phyloP scores from a whole-genome alignment of 2,329 filamentous ascomycete genomes.

The Ascochyta lentis region DNA sequence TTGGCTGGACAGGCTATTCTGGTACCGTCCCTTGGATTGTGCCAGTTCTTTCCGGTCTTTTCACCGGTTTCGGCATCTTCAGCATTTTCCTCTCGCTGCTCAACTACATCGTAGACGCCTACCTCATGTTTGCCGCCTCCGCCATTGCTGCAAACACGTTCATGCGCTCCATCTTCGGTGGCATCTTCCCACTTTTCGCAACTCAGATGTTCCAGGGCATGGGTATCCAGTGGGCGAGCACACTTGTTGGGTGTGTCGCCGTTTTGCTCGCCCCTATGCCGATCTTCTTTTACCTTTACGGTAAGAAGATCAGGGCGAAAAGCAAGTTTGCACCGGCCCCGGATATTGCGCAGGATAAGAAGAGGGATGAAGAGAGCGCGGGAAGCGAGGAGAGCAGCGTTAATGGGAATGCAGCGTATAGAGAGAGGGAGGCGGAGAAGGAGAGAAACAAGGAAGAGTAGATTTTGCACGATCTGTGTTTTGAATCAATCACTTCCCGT shows the following conservation, averaged over 20 bases:
- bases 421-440: slow-evolving; percentile 3
- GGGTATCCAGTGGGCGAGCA: slow-evolving; percentile 57
- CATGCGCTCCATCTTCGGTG: slow-evolving; percentile 58
- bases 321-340: slow-evolving; percentile 53
- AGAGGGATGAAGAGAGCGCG: slow-evolving; percentile 40
- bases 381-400: slow-evolving; percentile 7
- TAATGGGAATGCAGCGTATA: neutral
- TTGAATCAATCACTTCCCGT: too few relatives aligned
- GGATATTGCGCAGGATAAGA: slow-evolving; percentile 47
- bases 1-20: slow-evolving; percentile 53
- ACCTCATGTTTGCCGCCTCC: slow-evolving; percentile 62
- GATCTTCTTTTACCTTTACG: slow-evolving; percentile 53
- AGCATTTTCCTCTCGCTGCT: slow-evolving; percentile 64
- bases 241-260: slow-evolving; percentile 54
- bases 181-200: slow-evolving; percentile 61
- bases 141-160: slow-evolving; percentile 64
- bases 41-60: slow-evolving; percentile 55
- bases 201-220: slow-evolving; percentile 63
- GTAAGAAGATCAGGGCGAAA: slow-evolving; percentile 52
- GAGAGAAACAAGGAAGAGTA: slow-evolving; percentile 7
- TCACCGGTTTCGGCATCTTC: slow-evolving; percentile 65
- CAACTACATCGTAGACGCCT: slow-evolving; percentile 67
- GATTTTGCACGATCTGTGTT: neutral
- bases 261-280: slow-evolving; percentile 53
- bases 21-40: slow-evolving; percentile 51